Percentiles rank a stretch among this genome's conserved stretches.
Conservation (phyloP, 441 rosid species). For the Populus tomentosa region DNA sequence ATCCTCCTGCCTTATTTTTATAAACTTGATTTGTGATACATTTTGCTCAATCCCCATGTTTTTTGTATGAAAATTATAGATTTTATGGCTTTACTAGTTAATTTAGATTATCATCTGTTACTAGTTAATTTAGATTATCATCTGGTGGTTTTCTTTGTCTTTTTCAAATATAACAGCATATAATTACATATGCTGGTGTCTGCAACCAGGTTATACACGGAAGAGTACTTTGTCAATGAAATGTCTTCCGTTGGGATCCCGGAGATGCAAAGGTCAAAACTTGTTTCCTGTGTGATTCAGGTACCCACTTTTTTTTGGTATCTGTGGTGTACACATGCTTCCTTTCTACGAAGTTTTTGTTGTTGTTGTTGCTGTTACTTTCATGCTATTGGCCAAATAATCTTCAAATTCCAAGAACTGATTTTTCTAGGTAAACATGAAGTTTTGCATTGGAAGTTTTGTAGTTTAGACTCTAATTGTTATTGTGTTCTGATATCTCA, state of each 20-base stretch:
- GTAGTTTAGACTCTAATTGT: slow-evolving; percentile 3
- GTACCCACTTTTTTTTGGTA: slow-evolving; percentile 26
- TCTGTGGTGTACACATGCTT: background rate
- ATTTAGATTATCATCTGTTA: too few relatives aligned
- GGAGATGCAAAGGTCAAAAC: slow-evolving; percentile 94
- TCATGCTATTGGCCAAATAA: background rate
- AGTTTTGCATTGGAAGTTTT: background rate
- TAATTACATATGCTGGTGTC: slow-evolving; percentile 7
- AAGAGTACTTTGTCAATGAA: slow-evolving; percentile 75
- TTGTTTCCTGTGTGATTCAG: slow-evolving; percentile 89
- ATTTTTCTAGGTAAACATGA: background rate
- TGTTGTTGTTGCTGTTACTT: too few relatives aligned
- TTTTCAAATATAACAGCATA: background rate
- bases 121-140: background rate
- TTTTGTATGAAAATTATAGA: background rate
- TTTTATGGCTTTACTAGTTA: background rate
- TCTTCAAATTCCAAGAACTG: slow-evolving; percentile 38
- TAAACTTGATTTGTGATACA: slow-evolving; percentile 1
- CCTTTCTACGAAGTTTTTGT: background rate
- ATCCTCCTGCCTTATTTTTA: background rate
- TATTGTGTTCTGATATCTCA: slow-evolving; percentile 30
- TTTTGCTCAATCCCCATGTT: background rate
- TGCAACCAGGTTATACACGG: slow-evolving; percentile 74
- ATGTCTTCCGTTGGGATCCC: slow-evolving; percentile 88
- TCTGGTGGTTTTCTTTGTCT: background rate